Percentiles rank a stretch among this genome's conserved stretches.
Conservation (phyloP, 371 early-diverging fungal genomes). For the Mortierella sp. region DNA sequence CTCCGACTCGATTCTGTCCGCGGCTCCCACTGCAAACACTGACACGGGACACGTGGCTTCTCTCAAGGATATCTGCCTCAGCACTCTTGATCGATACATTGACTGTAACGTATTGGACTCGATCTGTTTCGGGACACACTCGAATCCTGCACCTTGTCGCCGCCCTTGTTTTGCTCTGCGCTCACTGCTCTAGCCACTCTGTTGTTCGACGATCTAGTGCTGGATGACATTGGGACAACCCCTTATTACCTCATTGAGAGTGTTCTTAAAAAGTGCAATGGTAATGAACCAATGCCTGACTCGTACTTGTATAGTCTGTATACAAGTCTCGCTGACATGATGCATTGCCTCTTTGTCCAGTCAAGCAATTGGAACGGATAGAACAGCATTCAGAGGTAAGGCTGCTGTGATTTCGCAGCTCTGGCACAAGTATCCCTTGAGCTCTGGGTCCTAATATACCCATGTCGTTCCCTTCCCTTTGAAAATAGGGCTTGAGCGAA, state of each 20-base stretch:
- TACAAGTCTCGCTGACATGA: neutral
- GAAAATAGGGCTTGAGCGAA: slow-evolving; percentile 42
- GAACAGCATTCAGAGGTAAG: slow-evolving; percentile 42
- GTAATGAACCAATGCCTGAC: slow-evolving; percentile 17
- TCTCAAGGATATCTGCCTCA: slow-evolving; percentile 38
- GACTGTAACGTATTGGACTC: slow-evolving; percentile 29
- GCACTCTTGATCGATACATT: slow-evolving; percentile 43
- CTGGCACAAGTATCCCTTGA: too few relatives aligned
- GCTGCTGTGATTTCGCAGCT: too few relatives aligned
- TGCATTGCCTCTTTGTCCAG: slow-evolving; percentile 3
- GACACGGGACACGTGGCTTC: slow-evolving; percentile 19
- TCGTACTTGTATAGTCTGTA: neutral
- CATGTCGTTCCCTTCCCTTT: too few relatives aligned
- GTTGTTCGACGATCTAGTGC: slow-evolving; percentile 6
- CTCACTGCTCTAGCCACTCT: too few relatives aligned
- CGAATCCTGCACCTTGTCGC: too few relatives aligned
- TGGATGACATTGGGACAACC: slow-evolving; percentile 47
- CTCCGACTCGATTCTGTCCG: neutral
- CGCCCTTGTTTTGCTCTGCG: too few relatives aligned
- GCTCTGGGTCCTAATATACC: too few relatives aligned
- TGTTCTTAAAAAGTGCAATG: slow-evolving; percentile 45
- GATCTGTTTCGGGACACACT: too few relatives aligned
- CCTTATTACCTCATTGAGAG: slow-evolving; percentile 49
- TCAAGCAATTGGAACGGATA: slow-evolving; percentile 40
- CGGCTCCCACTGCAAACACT: neutral